These are phyloP conservation scores for Pichia nanzhaoensis DNA, from an alignment of 805 yeast species.

Conservation along the genomic window DNA sequence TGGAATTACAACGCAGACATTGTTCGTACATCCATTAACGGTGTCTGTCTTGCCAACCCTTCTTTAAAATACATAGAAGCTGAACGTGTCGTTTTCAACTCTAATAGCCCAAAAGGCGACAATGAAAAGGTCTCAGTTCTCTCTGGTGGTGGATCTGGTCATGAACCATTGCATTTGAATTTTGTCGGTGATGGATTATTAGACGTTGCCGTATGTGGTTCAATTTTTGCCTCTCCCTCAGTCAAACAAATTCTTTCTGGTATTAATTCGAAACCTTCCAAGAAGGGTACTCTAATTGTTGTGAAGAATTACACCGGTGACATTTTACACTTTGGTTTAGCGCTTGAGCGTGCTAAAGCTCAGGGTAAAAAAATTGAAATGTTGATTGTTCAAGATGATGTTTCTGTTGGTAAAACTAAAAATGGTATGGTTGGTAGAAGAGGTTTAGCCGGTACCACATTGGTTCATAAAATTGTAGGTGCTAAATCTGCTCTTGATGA, in stretches of 20 bases:
- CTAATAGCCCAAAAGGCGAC: constrained; percentile 18
- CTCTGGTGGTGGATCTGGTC: constrained; percentile 95
- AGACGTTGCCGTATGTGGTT: constrained; percentile 86
- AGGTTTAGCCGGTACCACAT: constrained; percentile 86
- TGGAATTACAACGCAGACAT: constrained; percentile 12
- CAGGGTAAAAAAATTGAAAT: constrained; percentile 67
- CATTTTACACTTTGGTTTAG: constrained; percentile 84
- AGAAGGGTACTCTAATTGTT: constrained; percentile 65
- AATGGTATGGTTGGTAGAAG: constrained; percentile 92
- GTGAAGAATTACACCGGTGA: constrained; percentile 96
- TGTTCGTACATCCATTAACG: constrained; percentile 10
- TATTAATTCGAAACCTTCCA: constrained; percentile 46
- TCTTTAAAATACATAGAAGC: constrained; percentile 44
- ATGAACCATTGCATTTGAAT: constrained; percentile 91
- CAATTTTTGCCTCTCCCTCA: constrained; percentile 85
- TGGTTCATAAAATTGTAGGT: constrained; percentile 82
- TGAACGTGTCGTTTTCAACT: constrained; percentile 48
- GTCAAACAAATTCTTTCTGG: constrained; percentile 79
- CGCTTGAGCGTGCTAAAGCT: constrained; percentile 80
- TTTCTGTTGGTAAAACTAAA: constrained; percentile 85
- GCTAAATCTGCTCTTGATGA: constrained; percentile 38
- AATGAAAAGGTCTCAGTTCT: constrained; percentile 60
- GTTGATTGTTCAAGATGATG: constrained; percentile 83
- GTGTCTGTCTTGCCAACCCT: constrained; percentile 41
- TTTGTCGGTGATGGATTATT: constrained; percentile 79